Percentiles rank a stretch among this genome's conserved stretches.
Evolutionary conservation across 352 stramenopile genomes (phyloP).

Genomic region (Stephanocyclus meneghinianus): DNA sequence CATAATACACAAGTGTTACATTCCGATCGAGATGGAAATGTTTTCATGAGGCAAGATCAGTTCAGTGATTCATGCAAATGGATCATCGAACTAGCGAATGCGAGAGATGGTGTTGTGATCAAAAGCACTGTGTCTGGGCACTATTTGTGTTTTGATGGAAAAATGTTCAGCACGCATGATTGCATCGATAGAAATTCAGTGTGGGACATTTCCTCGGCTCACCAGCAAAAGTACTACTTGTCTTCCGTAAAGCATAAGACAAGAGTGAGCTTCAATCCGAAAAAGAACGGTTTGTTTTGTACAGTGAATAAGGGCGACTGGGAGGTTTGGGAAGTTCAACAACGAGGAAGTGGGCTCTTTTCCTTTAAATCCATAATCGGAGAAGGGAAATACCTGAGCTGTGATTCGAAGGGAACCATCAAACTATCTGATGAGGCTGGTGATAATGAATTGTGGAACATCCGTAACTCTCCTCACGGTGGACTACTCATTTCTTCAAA

Average conservation of each 20-base stretch:
- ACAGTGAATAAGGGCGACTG: neutral
- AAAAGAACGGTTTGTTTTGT: neutral
- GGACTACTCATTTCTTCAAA: neutral
- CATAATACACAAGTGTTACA: slow-evolving; percentile 42
- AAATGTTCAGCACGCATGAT: neutral
- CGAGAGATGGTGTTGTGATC: neutral
- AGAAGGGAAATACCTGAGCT: slow-evolving; percentile 7
- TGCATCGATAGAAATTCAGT: neutral
- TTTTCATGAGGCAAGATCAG: slow-evolving; percentile 19
- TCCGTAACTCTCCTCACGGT: slow-evolving; percentile 2
- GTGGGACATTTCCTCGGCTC: slow-evolving; percentile 4
- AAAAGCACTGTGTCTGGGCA: neutral
- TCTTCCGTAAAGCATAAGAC: neutral
- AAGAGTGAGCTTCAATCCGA: neutral
- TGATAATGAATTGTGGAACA: neutral
- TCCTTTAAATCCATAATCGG: neutral
- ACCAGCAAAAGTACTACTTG: neutral
- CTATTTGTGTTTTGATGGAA: slow-evolving; percentile 3
- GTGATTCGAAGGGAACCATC: neutral
- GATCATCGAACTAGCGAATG: neutral
- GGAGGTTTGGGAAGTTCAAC: neutral
- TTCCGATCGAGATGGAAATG: slow-evolving; percentile 37
- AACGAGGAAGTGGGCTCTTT: neutral
- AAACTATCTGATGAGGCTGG: neutral
- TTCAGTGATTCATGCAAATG: neutral